Evolutionary conservation across 495 filamentous ascomycete species (phyloP).

Genomic region (Lophium mytilinum): DNA sequence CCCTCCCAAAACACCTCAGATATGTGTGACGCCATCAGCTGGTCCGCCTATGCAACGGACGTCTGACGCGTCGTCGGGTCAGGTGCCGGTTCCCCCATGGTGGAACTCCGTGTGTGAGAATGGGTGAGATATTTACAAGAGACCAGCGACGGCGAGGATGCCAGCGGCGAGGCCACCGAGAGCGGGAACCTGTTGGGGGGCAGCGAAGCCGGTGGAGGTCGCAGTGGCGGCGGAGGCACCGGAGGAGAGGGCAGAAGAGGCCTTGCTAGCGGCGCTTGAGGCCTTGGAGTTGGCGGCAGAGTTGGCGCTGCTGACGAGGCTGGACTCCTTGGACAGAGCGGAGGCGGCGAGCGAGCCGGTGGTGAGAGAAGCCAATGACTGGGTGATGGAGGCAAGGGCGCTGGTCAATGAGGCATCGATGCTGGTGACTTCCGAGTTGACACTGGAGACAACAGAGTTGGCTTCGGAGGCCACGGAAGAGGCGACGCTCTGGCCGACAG

Average conservation of each 20-base stretch:
- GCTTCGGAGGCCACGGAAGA: neutral
- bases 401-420: neutral
- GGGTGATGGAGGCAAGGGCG: neutral
- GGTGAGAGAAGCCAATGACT: constrained; percentile 1
- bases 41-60: neutral
- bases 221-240: constrained; percentile 7
- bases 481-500: neutral
- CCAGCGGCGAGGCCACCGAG: constrained; percentile 13
- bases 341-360: neutral
- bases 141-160: constrained; percentile 14
- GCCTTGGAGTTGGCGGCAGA: neutral
- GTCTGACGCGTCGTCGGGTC: neutral
- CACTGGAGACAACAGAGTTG: neutral
- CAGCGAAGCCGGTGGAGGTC: neutral
- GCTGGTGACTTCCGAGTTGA: constrained; percentile 1
- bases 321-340: neutral
- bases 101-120: neutral
- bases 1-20: neutral
- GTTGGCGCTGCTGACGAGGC: neutral
- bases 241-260: neutral
- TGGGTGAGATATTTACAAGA: constrained; percentile 13
- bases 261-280: neutral
- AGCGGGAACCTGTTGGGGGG: neutral
- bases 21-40: neutral
- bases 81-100: neutral